phyloP scores from a whole-genome alignment of 2,329 filamentous ascomycete genomes.

The Fusarium algeriense region DNA sequence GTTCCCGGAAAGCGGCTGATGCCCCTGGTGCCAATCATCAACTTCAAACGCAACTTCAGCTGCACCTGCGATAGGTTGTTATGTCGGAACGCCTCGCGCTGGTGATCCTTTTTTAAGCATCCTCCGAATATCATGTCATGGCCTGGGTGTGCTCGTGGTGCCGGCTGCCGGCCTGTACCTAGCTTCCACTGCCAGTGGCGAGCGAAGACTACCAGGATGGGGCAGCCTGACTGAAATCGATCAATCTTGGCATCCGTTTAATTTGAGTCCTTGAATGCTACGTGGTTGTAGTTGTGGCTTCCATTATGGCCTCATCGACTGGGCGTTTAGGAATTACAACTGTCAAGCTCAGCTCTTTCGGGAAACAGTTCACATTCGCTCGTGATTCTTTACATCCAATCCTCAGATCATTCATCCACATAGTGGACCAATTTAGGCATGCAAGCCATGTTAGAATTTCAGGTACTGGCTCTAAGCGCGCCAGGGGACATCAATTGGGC shows the following conservation, averaged over 20 bases:
- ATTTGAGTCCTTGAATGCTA: constrained; percentile 12
- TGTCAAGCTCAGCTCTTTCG: background rate
- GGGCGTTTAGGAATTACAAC: constrained; percentile 10
- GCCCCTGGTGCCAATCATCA: constrained; percentile 26
- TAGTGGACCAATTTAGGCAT: background rate
- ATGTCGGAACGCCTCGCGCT: constrained; percentile 13
- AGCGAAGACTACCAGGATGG: background rate
- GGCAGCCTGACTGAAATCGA: constrained; percentile 2
- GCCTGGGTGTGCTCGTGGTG: background rate
- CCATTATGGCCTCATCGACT: constrained; percentile 18
- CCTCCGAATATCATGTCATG: constrained; percentile 1
- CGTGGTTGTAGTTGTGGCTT: background rate
- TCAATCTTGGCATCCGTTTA: constrained; percentile 24
- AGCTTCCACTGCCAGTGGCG: background rate
- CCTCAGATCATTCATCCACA: constrained; percentile 16
- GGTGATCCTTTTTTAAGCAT: constrained; percentile 41
- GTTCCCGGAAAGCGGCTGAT: constrained; percentile 37
- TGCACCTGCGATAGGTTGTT: constrained; percentile 9
- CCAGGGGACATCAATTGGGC: constrained; percentile 22
- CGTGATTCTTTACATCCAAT: constrained; percentile 12
- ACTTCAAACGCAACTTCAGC: background rate
- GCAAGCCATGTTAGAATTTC: constrained; percentile 29
- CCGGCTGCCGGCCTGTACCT: constrained; percentile 11
- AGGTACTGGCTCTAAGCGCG: constrained; percentile 28
- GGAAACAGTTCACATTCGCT: background rate